phyloP scores from a whole-genome alignment of 1,139 yeast species.

The Yamadazyma siamensis region DNA sequence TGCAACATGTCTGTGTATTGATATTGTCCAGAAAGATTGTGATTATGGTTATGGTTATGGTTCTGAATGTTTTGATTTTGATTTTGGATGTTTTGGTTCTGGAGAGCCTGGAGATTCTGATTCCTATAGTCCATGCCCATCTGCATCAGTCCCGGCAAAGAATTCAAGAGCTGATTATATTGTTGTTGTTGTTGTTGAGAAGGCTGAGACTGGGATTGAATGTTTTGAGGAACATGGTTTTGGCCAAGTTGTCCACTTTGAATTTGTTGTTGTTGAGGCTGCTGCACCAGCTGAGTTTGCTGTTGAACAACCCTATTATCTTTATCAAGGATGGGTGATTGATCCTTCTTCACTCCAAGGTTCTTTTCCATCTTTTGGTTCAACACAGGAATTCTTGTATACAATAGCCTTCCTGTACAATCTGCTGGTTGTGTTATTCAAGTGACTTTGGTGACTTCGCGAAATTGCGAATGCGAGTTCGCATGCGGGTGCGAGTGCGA shows the following conservation, averaged over 20 bases:
- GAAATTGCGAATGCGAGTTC: constrained; percentile 1
- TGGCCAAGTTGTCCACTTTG: no score
- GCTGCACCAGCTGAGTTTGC: constrained; percentile 1
- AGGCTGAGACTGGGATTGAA: background rate
- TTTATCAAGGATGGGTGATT: no score
- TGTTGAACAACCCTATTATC: background rate
- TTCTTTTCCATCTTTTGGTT: background rate
- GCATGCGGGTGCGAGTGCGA: constrained; percentile 1
- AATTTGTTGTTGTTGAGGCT: constrained; percentile 2
- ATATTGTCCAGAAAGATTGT: constrained; percentile 4
- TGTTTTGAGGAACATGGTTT: no score
- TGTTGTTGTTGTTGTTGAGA: constrained; percentile 5
- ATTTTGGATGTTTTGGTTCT: constrained; percentile 7
- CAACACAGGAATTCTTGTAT: constrained; percentile 8
- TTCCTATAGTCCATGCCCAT: background rate
- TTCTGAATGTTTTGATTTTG: background rate
- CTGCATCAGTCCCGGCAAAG: constrained; percentile 4
- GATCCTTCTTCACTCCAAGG: no score
- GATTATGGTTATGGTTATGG: constrained; percentile 1
- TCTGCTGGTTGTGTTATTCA: constrained; percentile 3
- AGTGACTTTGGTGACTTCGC: constrained; percentile 1
- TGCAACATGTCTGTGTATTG: constrained; percentile 9
- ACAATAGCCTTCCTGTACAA: constrained; percentile 8
- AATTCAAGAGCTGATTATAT: constrained; percentile 5
- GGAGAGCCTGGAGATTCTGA: constrained; percentile 2